Conservation (phyloP, 2,329 filamentous ascomycete genomes). For the Myriosclerotinia curreyana region DNA sequence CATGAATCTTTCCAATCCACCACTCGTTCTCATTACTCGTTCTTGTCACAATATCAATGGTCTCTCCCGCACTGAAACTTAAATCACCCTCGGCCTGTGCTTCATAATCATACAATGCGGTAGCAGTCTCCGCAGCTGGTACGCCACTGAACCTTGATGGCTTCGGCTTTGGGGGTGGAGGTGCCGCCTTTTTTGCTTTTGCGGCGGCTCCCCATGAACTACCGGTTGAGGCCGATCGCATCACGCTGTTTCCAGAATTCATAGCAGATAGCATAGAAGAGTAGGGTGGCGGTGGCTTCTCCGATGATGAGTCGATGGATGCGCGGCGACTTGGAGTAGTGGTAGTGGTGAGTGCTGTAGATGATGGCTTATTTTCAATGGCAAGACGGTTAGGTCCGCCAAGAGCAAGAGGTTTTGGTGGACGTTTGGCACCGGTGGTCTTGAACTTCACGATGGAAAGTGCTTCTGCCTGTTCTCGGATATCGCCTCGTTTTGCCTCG, state of each 20-base stretch:
- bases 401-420: conserved; percentile 33
- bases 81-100: conserved; percentile 93
- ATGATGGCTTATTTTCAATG: conserved; percentile 24
- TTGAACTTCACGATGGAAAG: conserved; percentile 89
- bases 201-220: conserved; percentile 49
- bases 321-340: conserved; percentile 40
- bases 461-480: conserved; percentile 79
- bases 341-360: conserved; percentile 31
- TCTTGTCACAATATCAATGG: conserved; percentile 80
- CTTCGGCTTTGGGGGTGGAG: conserved; percentile 75
- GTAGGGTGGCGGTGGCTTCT: conserved; percentile 70
- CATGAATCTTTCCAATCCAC: conserved; percentile 84
- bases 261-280: conserved; percentile 40
- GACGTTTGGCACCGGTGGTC: conserved; percentile 67
- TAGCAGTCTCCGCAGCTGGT: conserved; percentile 71
- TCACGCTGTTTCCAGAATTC: conserved; percentile 37
- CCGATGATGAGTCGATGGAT: conserved; percentile 42
- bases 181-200: conserved; percentile 66
- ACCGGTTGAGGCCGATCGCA: conserved; percentile 43
- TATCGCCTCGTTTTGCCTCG: conserved; percentile 80
- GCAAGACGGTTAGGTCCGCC: conserved; percentile 29
- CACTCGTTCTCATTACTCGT: conserved; percentile 95
- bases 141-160: conserved; percentile 67
- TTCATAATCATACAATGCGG: conserved; percentile 92
- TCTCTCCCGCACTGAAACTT: conserved; percentile 82